phyloP scores from a whole-genome alignment of 306 rosid genomes.

The Trifolium pratense region DNA sequence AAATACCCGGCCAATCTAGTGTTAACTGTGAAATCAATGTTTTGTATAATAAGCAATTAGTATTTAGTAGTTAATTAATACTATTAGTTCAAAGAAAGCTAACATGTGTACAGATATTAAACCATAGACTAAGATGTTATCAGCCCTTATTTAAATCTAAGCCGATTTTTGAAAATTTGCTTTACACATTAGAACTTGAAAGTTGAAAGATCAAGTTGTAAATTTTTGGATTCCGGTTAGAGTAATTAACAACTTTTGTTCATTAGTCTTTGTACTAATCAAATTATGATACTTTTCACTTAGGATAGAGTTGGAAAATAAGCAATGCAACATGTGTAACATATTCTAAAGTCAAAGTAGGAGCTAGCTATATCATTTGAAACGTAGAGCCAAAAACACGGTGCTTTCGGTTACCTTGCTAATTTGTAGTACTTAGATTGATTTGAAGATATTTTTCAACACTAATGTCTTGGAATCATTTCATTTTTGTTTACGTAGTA shows the following conservation, averaged over 20 bases:
- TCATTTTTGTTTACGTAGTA: too few species aligned
- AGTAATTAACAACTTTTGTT: slow-evolving; percentile 16
- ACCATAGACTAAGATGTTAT: slow-evolving; percentile 2
- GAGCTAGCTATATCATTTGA: slow-evolving; percentile 37
- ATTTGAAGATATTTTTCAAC: not conserved
- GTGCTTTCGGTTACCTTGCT: slow-evolving; percentile 27
- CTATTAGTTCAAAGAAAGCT: not conserved
- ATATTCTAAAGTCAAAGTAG: slow-evolving; percentile 37
- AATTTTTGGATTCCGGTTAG: not conserved
- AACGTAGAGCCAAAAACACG: slow-evolving; percentile 11
- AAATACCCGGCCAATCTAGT: too few species aligned
- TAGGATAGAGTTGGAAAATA: slow-evolving; percentile 27
- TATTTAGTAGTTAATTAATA: not conserved
- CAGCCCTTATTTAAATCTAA: not conserved
- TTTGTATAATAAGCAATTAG: not conserved
- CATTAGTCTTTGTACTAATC: not conserved
- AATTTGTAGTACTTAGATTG: slow-evolving; percentile 18
- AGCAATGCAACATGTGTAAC: slow-evolving; percentile 22
- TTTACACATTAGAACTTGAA: not conserved
- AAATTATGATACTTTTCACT: slow-evolving; percentile 30
- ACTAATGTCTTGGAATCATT: slow-evolving; percentile 30
- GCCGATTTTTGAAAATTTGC: not conserved
- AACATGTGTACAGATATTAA: not conserved
- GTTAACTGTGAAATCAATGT: not conserved
- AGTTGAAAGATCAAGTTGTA: not conserved